Base-by-base conservation (phyloP, 2,329 filamentous ascomycete species). In the Epichloe glyceriae region DNA sequence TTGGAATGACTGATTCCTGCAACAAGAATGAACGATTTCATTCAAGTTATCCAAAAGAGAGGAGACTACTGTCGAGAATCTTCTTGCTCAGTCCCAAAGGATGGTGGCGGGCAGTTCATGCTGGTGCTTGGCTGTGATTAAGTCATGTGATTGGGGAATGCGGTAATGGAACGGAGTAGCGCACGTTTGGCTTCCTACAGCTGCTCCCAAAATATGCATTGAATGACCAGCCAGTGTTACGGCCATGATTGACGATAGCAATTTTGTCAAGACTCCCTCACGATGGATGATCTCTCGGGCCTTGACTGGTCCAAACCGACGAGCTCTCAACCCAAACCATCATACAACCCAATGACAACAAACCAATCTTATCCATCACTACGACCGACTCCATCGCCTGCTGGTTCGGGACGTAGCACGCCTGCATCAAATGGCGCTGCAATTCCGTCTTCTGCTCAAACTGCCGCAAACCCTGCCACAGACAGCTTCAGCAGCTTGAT, bases 401-500 rank as follows among this genome's bases (percentile, higher is more conserved):
- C 77, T 54, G 66, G 65, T 45, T 81, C 79, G 7, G 76, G 74
- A 38, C 72, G 72, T 55, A 79, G 71, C 61, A 82, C 76, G 14
- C 79, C 80, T 17, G 60, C 80, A 5, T 58, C 69, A 8, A 74
- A 78, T 49, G 68, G 62, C 5, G 74, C 74, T 15, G 72, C 72
- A 4, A 56, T 53, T 37, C 62, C 68, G 49, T 6, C 38, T 15
- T 43, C 67, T 56, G 52, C 66, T 64, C 64, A 81, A 71, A 55
- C 73, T 12, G 57, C 70, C 2, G 52, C 68, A 4, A 85, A 78
- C 57, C 61, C 81, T 37, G 67, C 77, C 5, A 69, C 75, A 45
- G 87, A 93, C 62, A 88, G 84, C 70, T 93, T 93, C 68, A 86
- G 86, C 61, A 85, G 82, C 60, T 72, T 93, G 48, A 73, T 89